Evolutionary conservation across 2,329 filamentous ascomycete genomes (phyloP), one percentile per base, ranked within the genome.

Genomic region (Sporothrix brunneoviolacea): DNA sequence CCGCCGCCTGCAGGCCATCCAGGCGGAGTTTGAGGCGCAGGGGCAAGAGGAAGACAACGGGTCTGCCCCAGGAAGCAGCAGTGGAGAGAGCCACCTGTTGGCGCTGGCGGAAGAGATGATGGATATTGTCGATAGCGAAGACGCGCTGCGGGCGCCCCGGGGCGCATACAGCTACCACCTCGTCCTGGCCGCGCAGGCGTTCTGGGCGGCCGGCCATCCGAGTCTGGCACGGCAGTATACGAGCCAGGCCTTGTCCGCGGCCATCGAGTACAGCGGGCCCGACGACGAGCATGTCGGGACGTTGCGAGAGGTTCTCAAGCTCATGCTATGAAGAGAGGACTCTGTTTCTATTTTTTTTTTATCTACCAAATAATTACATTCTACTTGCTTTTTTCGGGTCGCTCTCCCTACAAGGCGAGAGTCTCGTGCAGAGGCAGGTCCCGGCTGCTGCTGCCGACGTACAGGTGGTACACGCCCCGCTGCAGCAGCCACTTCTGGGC

Each of bases 401-500:
- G n/a, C n/a, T n/a, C n/a, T n/a, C n/a, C n/a, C n/a, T n/a, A n/a
- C n/a, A n/a, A n/a, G n/a, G n/a, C n/a, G n/a, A n/a, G n/a, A n/a
- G n/a, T n/a, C n/a, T n/a, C n/a, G n/a, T n/a, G n/a, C 38, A 75
- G 58, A 13, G 66, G 66, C 48, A 75, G 48, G 30, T 65, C 58
- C 15, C 69, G 64, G 57, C 72, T 75, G 55, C 70, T 75, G 1
- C 62, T 62, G 0, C 73, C 74, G 3, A 75, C 68, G 44, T 57
- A 67, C 4, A 76, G 54, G 0, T 52, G 50, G 54, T 75, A 76
- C 2, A 57, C 58, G 1, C 72, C 73, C 10, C 57, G 60, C 48
- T 66, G 69, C 42, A 80, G 57, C 21, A 68, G 68, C 83, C 83
- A 87, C 58, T 77, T 76, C 66, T 86, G 81, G 28, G 70, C 70